Conservation (phyloP, 805 yeast species). For the Starmerella sp. region DNA sequence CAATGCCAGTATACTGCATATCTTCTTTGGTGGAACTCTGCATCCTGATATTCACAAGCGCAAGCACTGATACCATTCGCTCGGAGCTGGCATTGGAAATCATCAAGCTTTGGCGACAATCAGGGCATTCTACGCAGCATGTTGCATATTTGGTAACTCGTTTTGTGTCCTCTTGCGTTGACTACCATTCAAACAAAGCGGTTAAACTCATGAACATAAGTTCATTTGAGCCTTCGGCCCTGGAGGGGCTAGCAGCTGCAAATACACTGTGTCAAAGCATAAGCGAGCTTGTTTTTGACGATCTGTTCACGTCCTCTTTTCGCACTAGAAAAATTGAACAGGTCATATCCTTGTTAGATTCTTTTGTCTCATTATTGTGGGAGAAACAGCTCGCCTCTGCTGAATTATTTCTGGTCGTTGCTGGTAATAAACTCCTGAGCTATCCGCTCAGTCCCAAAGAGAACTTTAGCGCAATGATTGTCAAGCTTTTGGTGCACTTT, state of each 20-base stretch:
- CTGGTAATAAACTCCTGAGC: no score
- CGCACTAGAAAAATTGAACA: background rate
- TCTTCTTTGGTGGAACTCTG: background rate
- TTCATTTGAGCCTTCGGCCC: background rate
- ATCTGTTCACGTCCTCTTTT: background rate
- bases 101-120: background rate
- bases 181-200: background rate
- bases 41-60: background rate
- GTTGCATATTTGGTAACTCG: background rate
- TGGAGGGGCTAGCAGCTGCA: background rate
- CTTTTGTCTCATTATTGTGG: background rate
- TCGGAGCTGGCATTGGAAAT: background rate
- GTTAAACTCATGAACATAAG: background rate
- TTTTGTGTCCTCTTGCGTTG: background rate
- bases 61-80: background rate
- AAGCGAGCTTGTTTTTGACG: background rate
- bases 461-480: no score
- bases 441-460: no score
- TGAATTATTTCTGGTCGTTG: background rate
- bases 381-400: background rate
- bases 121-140: background rate
- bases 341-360: background rate
- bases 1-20: background rate
- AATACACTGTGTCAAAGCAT: background rate
- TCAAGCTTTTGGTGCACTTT: background rate